Evolutionary conservation across 257 asterid species (phyloP).

Genomic region (Nemophila menziesii): DNA sequence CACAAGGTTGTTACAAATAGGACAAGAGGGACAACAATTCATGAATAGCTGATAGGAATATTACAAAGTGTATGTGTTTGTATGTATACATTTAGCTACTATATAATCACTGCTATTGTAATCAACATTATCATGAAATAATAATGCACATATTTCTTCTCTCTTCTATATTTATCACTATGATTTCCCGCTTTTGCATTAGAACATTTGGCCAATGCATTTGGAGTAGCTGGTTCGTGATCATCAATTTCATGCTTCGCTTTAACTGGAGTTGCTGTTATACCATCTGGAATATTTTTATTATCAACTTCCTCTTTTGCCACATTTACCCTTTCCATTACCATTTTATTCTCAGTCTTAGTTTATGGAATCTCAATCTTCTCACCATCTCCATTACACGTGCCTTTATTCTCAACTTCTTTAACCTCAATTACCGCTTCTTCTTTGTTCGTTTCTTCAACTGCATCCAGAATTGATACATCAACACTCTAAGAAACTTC

Average conservation of each 20-base stretch:
- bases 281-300: constrained; percentile 8
- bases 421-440: constrained; percentile 18
- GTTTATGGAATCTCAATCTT: constrained; percentile 10
- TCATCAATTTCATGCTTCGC: constrained; percentile 24
- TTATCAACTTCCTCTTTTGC: constrained; percentile 9
- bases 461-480: constrained; percentile 18
- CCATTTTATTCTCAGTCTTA: constrained; percentile 25
- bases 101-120: too few relatives aligned
- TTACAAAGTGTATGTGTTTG: too few relatives aligned
- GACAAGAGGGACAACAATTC: too few relatives aligned
- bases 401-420: constrained; percentile 4
- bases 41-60: too few relatives aligned
- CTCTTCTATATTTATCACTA: too few relatives aligned
- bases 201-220: constrained; percentile 25
- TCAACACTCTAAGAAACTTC: constrained; percentile 14
- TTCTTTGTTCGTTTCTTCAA: constrained; percentile 20
- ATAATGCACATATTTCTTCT: too few relatives aligned
- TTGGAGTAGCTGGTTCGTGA: constrained; percentile 52
- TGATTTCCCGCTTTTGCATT: constrained; percentile 36
- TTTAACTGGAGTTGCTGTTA: constrained; percentile 8
- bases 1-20: too few relatives aligned
- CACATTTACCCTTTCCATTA: constrained; percentile 22
- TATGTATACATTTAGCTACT: too few relatives aligned
- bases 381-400: constrained; percentile 7
- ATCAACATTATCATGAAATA: too few relatives aligned